Base-by-base conservation (phyloP, 192 early-diverging fungal genomes). In the Chytriomyces sp. region DNA sequence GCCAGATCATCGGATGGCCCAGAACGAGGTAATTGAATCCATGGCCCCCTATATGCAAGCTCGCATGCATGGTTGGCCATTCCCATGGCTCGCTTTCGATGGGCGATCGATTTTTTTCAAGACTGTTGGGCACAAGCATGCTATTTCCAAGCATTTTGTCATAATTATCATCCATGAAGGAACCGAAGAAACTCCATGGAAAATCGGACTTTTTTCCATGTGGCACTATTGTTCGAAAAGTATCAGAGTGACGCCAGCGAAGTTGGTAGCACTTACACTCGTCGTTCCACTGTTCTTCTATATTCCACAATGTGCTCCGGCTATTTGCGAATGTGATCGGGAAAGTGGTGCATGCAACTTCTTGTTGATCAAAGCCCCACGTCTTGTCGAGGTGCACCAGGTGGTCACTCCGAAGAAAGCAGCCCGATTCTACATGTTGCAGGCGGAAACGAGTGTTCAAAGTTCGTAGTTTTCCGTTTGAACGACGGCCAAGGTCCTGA, bases 81-180 rank as follows among this genome's bases (percentile, higher is more conserved):
- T 98, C 90, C 37, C 75, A 83, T 0, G 98, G 95, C 39, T 75
- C 44, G 19, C 92, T 94, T 19, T 91, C 86, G 3, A 99, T 74
- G 0, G 74, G 64, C 70, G 94, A 94, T 32, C 44, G 44, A 22
- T 80, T 80, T 72, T 92, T 86, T 81, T 96, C 94, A 77, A 95
- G 92, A n/a, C 89, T 89, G 73, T 98, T 92, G 0, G 93, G 93
- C 39, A 92, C 84, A 65, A 99, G 81, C 22, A 94, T 95, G 75
- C 98, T 99, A 85, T 99, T 99, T 7, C 91, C 90, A 2, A 90
- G 89, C 87, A 93, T 95, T 95, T 98, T 99, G 19, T 91, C 93
- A 19, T 91, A 85, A 72, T 98, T 98, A 63, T 97, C 81, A 64
- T 93, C 93, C 71, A 90, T 82, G 78, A 98, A 93, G 75, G 96